Evolutionary conservation across 176 grass and related monocot species (phyloP).

Genomic region (Alopecurus myosuroides): DNA sequence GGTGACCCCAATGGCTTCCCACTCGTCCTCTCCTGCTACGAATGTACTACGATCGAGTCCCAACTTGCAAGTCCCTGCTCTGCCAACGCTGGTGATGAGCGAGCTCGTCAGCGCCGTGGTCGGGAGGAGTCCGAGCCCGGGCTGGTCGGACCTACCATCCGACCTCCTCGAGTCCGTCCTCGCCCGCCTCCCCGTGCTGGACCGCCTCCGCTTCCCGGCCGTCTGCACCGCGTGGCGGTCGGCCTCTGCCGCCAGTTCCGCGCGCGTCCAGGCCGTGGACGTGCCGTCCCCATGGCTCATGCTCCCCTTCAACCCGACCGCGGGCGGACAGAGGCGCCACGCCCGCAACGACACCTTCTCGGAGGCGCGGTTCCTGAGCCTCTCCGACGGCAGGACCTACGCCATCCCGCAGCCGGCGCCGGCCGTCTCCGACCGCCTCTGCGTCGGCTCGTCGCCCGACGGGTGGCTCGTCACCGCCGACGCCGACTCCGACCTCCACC

Average conservation of each 20-base stretch:
- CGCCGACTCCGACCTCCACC: constrained; percentile 31
- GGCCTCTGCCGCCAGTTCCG: not conserved
- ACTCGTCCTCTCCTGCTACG: not conserved
- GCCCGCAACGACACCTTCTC: not conserved
- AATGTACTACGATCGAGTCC: not conserved
- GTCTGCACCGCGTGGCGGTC: constrained; percentile 46
- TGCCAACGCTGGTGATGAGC: constrained; percentile 4
- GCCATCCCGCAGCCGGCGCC: constrained; percentile 29
- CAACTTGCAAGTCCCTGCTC: not conserved
- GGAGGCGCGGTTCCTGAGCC: constrained; percentile 42
- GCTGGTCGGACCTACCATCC: constrained; percentile 18
- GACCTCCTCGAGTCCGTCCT: constrained; percentile 41
- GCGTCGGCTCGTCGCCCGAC: constrained; percentile 35
- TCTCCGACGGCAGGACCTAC: constrained; percentile 41
- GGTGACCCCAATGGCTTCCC: not conserved
- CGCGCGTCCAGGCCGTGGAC: not conserved
- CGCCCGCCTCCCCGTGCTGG: constrained; percentile 32
- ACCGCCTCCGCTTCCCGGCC: constrained; percentile 41
- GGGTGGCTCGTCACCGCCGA: constrained; percentile 63
- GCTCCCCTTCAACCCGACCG: constrained; percentile 36
- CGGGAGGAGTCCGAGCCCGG: not conserved
- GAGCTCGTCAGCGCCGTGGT: constrained; percentile 19
- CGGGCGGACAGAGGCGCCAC: not conserved
- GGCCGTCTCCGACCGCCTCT: constrained; percentile 10
- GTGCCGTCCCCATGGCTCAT: constrained; percentile 54